Percentiles rank a stretch among this genome's conserved stretches.
Conservation (phyloP, 768 basidiomycete genomes). For the Lyophyllum decastes region DNA sequence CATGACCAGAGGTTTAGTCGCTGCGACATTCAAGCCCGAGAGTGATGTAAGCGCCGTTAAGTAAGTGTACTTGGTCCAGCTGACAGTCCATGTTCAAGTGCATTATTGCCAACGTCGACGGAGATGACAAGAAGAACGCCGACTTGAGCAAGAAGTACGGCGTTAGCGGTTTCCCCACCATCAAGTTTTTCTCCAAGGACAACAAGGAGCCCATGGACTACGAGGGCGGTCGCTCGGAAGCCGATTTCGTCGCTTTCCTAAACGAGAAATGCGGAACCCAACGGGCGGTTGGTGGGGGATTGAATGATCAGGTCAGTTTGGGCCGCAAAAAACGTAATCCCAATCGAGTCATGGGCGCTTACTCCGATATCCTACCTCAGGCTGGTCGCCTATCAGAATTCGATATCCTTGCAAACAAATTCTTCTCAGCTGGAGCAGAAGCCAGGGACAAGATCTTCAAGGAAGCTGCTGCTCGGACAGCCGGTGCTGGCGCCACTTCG, state of each 20-base stretch:
- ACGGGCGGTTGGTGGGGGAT: slow-evolving; percentile 79
- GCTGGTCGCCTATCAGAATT: slow-evolving; percentile 82
- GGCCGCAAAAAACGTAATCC: neutral
- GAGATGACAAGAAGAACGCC: slow-evolving; percentile 80
- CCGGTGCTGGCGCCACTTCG: slow-evolving; percentile 50
- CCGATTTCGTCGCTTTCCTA: slow-evolving; percentile 75
- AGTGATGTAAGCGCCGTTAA: slow-evolving; percentile 51
- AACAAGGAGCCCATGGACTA: slow-evolving; percentile 65
- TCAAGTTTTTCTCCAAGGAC: slow-evolving; percentile 90
- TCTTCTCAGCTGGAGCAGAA: slow-evolving; percentile 61
- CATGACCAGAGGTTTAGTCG: slow-evolving; percentile 48
- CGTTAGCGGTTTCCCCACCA: slow-evolving; percentile 84
- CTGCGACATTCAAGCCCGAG: slow-evolving; percentile 77
- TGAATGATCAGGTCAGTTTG: slow-evolving; percentile 61
- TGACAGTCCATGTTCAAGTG: slow-evolving; percentile 48
- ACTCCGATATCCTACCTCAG: slow-evolving; percentile 32
- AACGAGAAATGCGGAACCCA: slow-evolving; percentile 88
- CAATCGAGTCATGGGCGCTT: neutral
- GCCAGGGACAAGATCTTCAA: slow-evolving; percentile 63
- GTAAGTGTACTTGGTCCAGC: neutral
- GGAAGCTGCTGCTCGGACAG: slow-evolving; percentile 60
- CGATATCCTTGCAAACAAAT: slow-evolving; percentile 75
- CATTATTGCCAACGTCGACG: slow-evolving; percentile 88
- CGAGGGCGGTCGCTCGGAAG: slow-evolving; percentile 68
- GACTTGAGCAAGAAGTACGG: slow-evolving; percentile 71